Conservation (phyloP, 2,329 filamentous ascomycete species). For the Teratosphaeria destructans region DNA sequence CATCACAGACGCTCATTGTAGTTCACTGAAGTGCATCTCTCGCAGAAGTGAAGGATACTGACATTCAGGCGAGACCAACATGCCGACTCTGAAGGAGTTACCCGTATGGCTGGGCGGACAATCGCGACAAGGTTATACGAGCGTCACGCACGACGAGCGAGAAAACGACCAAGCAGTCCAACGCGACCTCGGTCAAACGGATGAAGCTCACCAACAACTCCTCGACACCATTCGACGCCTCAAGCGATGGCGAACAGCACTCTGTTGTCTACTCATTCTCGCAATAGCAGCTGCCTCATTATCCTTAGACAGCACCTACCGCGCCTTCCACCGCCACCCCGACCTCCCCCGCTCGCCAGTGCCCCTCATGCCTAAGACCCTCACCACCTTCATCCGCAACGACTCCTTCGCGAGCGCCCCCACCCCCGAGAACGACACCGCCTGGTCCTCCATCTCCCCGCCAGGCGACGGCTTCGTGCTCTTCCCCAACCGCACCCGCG, state of each 20-base stretch:
- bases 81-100: background rate
- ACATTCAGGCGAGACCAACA: background rate
- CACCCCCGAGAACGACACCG: constrained; percentile 15
- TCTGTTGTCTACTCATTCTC: background rate
- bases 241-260: background rate
- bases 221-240: background rate
- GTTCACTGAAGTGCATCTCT: background rate
- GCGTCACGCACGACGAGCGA: background rate
- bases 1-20: background rate
- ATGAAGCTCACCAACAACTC: background rate
- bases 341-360: background rate
- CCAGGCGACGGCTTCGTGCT: constrained; percentile 26
- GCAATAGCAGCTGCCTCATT: background rate
- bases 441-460: constrained; percentile 20
- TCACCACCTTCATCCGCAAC: constrained; percentile 17
- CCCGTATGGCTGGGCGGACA: background rate
- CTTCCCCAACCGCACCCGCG: constrained; percentile 11
- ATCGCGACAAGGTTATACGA: background rate
- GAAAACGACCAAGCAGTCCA: background rate
- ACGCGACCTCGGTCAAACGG: background rate
- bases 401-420: constrained; percentile 15
- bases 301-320: background rate
- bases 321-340: background rate
- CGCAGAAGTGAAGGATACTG: background rate
- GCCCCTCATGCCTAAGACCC: constrained; percentile 1